Evolutionary conservation across 352 stramenopile genomes (phyloP), one percentile per base, ranked within the genome.

Genomic region (Phytophthora europaea): DNA sequence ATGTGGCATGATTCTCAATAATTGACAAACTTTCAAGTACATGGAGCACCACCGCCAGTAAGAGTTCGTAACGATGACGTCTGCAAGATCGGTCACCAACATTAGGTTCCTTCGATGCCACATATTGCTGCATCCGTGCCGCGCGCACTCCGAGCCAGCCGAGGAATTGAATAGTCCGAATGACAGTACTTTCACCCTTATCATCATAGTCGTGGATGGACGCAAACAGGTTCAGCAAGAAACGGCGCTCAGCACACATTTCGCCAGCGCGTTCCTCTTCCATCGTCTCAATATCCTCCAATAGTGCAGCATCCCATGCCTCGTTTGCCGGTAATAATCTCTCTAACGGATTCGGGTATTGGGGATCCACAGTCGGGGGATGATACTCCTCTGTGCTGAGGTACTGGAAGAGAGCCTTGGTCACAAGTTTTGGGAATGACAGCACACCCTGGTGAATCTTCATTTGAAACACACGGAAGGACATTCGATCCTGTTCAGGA

Each of bases 1-100:
- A 97, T 34, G 89, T 96, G 20, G 89, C 85, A 68, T 94, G 89
- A 68, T 97, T 97, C 60, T 97, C 90, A 53, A 97, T 97, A 66
- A 96, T 95, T 13, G 88, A 94, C 23, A 95, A 78, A 43, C 88
- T 94, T 65, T 97, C 90, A 26, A 97, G 80, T 54, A 97, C 85
- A 54, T 96, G 84, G 34, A 94, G 72, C 22, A 95, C 80, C 20
- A 97, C 83, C 33, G 84, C 84, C 38, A 97, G 70, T 36, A 97
- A 70, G 20, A 94, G 61, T 48, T 87, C 88, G 65, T 94, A 93
- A 12, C 87, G 82, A 67, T 85, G 73, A 15, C 67, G 76, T 54
- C 67, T 84, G 45, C 73, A 69, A 47, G 65, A 55, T 48, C 76
- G 70, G 1, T 72, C 62, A 54, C 53, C 61, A 58, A 59, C 48